phyloP scores from a whole-genome alignment of 2,329 filamentous ascomycete species.

The Talaromyces atroroseus region DNA sequence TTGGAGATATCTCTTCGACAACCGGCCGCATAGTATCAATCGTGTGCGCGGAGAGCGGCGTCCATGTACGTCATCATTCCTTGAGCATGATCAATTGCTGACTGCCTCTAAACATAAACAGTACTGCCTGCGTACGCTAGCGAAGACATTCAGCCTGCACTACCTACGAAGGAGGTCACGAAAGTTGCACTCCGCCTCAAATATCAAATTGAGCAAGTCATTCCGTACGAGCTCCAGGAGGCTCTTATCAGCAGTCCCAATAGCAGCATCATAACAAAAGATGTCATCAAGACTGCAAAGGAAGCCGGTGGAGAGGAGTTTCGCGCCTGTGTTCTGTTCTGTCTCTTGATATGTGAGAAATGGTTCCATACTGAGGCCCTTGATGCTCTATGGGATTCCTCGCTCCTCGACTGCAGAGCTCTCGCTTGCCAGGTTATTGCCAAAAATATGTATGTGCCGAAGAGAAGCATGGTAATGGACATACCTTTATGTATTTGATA shows the following conservation, averaged over 20 bases:
- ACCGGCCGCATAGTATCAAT: constrained; percentile 22
- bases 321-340: constrained; percentile 74
- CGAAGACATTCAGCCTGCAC: constrained; percentile 53
- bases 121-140: constrained; percentile 39
- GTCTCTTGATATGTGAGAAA: constrained; percentile 66
- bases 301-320: constrained; percentile 74
- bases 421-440: constrained; percentile 86
- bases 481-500: not conserved
- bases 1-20: constrained; percentile 33
- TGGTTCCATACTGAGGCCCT: constrained; percentile 76
- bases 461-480: not conserved
- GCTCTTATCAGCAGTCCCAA: constrained; percentile 70
- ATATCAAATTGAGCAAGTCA: constrained; percentile 80
- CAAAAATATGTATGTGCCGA: constrained; percentile 55
- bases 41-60: constrained; percentile 34
- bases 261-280: constrained; percentile 73
- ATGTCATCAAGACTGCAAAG: constrained; percentile 73
- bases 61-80: constrained; percentile 33
- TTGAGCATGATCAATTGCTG: not conserved
- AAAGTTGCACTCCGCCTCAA: constrained; percentile 84
- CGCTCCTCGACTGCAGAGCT: constrained; percentile 72
- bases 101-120: constrained; percentile 15
- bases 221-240: constrained; percentile 85
- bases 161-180: constrained; percentile 75
- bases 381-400: constrained; percentile 86